These are phyloP conservation scores for Aspergillus biplanus DNA, from an alignment of 495 filamentous ascomycete genomes.

Conservation along the genomic window DNA sequence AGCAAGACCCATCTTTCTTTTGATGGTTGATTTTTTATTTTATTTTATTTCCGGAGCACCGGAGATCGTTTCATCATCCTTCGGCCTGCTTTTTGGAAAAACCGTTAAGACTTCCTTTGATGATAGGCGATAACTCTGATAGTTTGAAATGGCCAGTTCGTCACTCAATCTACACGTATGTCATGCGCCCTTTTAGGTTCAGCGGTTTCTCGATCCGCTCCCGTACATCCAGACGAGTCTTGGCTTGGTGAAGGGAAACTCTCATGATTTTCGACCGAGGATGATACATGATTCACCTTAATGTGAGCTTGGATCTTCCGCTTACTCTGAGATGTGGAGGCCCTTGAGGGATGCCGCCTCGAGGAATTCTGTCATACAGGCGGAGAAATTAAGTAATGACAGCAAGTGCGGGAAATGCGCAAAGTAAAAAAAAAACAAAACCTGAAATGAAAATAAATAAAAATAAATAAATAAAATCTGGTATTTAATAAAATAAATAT, in stretches of 20 bases:
- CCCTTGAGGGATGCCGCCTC: slow-evolving; percentile 4
- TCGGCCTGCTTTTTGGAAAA: background rate
- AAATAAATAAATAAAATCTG: background rate
- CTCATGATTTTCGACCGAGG: slow-evolving; percentile 19
- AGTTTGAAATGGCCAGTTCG: slow-evolving; percentile 13
- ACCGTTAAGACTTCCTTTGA: slow-evolving; percentile 13
- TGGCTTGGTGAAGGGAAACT: slow-evolving; percentile 17
- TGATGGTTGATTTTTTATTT: background rate
- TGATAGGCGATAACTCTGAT: slow-evolving; percentile 31
- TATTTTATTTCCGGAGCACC: background rate
- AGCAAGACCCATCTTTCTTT: background rate
- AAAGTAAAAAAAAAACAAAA: slow-evolving; percentile 16
- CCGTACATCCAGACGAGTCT: slow-evolving; percentile 30
- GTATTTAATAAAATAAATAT: background rate
- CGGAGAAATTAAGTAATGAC: slow-evolving; percentile 1
- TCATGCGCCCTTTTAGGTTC: slow-evolving; percentile 47
- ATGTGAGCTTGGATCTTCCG: slow-evolving; percentile 15
- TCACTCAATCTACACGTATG: slow-evolving; percentile 32
- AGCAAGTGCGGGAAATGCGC: slow-evolving; percentile 17
- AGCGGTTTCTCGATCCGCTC: slow-evolving; percentile 46
- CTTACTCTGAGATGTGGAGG: slow-evolving; percentile 17
- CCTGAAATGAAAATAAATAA: slow-evolving; percentile 7
- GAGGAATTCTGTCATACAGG: slow-evolving; percentile 19
- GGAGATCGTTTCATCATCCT: background rate
- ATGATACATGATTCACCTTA: slow-evolving; percentile 17